Conservation (phyloP, 441 rosid genomes). For the Jatropha multifida region DNA sequence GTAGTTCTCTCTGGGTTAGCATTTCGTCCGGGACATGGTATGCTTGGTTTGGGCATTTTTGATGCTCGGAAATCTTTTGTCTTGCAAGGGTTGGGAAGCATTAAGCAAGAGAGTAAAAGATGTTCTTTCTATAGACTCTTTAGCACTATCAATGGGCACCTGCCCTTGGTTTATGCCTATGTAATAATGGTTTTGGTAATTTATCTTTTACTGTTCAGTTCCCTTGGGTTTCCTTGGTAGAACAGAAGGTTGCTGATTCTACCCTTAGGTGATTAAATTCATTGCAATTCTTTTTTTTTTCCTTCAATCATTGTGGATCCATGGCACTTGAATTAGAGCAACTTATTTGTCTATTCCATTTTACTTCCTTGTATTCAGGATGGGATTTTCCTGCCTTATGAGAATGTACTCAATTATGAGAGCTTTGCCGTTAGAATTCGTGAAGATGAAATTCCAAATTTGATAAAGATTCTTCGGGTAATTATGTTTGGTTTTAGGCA, state of each 20-base stretch:
- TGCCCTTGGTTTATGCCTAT: not conserved
- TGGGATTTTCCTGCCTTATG: slow-evolving; percentile 91
- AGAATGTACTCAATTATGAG: slow-evolving; percentile 86
- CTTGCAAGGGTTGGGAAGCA: not conserved
- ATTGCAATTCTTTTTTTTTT: not conserved
- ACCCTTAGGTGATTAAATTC: not conserved
- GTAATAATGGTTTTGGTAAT: not conserved
- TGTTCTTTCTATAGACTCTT: not conserved
- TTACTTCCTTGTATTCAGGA: slow-evolving; percentile 50
- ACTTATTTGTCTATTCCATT: not conserved
- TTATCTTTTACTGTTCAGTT: not conserved
- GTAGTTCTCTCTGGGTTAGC: not conserved
- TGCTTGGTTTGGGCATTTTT: not conserved
- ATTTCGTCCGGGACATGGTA: not conserved
- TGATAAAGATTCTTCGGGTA: slow-evolving; percentile 87
- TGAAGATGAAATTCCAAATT: slow-evolving; percentile 87
- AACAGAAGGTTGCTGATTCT: not conserved
- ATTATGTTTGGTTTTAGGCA: slow-evolving; percentile 4
- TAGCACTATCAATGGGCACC: not conserved
- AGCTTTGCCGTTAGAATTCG: slow-evolving; percentile 84
- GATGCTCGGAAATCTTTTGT: not conserved
- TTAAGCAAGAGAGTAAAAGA: not conserved
- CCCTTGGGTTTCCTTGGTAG: not conserved
- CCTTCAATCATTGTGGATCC: not conserved
- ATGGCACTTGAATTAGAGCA: not conserved